phyloP scores from a whole-genome alignment of 2,329 filamentous ascomycete species.

The Colletotrichum aenigma region DNA sequence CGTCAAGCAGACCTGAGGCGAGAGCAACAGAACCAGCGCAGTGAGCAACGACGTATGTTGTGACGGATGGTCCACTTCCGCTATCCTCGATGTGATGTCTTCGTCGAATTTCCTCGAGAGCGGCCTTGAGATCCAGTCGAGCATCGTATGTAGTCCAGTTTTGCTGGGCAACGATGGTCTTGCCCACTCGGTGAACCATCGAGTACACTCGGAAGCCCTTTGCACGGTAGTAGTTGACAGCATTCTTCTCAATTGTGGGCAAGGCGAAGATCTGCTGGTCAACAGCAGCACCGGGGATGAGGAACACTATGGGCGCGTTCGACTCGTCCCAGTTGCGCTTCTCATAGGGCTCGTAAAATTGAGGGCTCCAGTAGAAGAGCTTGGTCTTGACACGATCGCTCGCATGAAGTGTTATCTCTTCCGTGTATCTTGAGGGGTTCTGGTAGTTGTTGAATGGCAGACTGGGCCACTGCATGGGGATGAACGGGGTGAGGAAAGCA shows the following conservation, averaged over 20 bases:
- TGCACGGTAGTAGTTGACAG: conserved; percentile 65
- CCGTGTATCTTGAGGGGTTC: conserved; percentile 50
- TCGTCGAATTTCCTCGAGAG: conserved; percentile 55
- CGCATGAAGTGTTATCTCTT: conserved; percentile 50
- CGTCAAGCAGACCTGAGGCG: conserved; percentile 61
- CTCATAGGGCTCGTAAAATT: conserved; percentile 32
- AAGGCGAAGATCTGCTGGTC: conserved; percentile 67
- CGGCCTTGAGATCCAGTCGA: conserved; percentile 62
- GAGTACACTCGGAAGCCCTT: conserved; percentile 67
- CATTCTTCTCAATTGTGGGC: conserved; percentile 65
- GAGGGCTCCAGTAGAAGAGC: conserved; percentile 63
- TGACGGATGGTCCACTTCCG: conserved; percentile 27
- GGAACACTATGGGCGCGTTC: conserved; percentile 54
- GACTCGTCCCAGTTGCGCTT: conserved; percentile 4
- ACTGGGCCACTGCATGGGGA: conserved; percentile 57
- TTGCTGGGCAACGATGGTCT: conserved; percentile 51
- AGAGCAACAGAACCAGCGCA: conserved; percentile 69
- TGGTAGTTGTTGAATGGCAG: conserved; percentile 51
- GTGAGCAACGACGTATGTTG: conserved; percentile 63
- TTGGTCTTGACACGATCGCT: conserved; percentile 55
- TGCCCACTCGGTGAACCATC: conserved; percentile 62
- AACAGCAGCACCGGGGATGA: conserved; percentile 67
- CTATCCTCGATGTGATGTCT: conserved; percentile 25
- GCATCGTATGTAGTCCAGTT: conserved; percentile 64
- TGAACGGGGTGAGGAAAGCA: conserved; percentile 59